Conservation (phyloP, 169 alveolate genomes). For the Theileria orientalis region DNA sequence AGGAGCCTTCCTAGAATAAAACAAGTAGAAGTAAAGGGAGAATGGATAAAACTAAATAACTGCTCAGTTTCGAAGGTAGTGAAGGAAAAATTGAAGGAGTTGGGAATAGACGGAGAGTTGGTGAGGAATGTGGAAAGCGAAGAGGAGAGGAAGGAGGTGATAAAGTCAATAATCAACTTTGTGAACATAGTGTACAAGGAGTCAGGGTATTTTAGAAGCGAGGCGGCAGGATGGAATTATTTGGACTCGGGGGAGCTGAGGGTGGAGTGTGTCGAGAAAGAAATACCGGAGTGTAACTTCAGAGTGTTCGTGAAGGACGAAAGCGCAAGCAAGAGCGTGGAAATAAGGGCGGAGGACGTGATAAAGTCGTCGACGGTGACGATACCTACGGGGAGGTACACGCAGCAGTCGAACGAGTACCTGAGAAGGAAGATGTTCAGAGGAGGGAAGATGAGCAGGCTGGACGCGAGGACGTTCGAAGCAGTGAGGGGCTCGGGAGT, state of each 20-base stretch:
- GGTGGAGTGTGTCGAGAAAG: constrained; percentile 37
- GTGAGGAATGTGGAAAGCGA: neutral
- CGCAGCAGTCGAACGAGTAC: constrained; percentile 10
- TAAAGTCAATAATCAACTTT: neutral
- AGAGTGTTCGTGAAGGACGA: constrained; percentile 43
- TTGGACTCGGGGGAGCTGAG: constrained; percentile 15
- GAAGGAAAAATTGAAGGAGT: constrained; percentile 7
- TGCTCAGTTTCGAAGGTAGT: neutral
- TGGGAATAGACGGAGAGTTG: constrained; percentile 10
- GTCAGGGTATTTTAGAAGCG: constrained; percentile 23
- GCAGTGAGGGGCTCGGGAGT: neutral
- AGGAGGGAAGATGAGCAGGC: neutral
- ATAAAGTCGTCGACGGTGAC: constrained; percentile 9
- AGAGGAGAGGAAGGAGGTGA: neutral
- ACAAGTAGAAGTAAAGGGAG: neutral
- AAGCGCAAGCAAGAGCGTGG: constrained; percentile 8
- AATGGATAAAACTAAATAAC: constrained; percentile 1
- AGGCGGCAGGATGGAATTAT: neutral
- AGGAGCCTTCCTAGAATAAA: neutral
- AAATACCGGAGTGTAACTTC: constrained; percentile 32
- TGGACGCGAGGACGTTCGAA: constrained; percentile 28
- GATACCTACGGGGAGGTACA: constrained; percentile 34
- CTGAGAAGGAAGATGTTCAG: constrained; percentile 12
- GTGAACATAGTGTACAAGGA: constrained; percentile 30
- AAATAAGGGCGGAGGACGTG: constrained; percentile 21